A percentile compares a stretch with the other conserved stretches of the same genome.
Evolutionary conservation across 768 basidiomycete species (phyloP).

Genomic region (Asterophora lycoperdoides): DNA sequence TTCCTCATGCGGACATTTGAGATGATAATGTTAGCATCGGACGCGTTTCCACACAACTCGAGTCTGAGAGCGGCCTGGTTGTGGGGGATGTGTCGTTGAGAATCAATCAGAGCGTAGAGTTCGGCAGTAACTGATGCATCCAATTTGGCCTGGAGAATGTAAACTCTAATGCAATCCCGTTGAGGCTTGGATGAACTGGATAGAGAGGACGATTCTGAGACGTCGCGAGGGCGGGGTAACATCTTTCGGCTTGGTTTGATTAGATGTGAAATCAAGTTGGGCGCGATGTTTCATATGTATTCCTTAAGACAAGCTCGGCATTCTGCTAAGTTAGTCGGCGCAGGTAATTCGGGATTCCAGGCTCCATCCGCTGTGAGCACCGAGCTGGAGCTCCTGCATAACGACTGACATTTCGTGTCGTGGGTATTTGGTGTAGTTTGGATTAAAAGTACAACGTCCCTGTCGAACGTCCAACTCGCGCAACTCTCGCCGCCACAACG

Average conservation of each 20-base stretch:
- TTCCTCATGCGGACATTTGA: slow-evolving; percentile 63
- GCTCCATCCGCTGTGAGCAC: not conserved
- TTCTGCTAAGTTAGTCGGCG: not conserved
- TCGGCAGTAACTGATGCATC: slow-evolving; percentile 29
- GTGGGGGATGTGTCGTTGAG: not conserved
- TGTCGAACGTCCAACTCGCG: not conserved
- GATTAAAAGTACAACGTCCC: not conserved
- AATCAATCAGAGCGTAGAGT: slow-evolving; percentile 34
- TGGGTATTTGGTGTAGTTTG: slow-evolving; percentile 1
- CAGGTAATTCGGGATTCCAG: no score
- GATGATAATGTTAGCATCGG: slow-evolving; percentile 60
- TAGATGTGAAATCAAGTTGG: no score
- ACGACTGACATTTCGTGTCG: no score
- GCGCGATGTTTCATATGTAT: no score
- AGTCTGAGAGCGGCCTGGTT: slow-evolving; percentile 18
- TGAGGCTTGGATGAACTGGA: not conserved
- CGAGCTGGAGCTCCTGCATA: no score
- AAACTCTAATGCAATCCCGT: slow-evolving; percentile 20
- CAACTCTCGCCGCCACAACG: not conserved
- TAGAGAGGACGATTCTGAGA: not conserved
- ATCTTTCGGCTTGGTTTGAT: not conserved
- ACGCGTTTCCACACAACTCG: slow-evolving; percentile 33
- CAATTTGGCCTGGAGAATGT: slow-evolving; percentile 38
- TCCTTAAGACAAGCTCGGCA: not conserved
- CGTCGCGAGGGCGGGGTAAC: not conserved